These are phyloP conservation scores for Pleurotus citrinopileatus DNA, from an alignment of 768 basidiomycete species.

Conservation along the genomic window DNA sequence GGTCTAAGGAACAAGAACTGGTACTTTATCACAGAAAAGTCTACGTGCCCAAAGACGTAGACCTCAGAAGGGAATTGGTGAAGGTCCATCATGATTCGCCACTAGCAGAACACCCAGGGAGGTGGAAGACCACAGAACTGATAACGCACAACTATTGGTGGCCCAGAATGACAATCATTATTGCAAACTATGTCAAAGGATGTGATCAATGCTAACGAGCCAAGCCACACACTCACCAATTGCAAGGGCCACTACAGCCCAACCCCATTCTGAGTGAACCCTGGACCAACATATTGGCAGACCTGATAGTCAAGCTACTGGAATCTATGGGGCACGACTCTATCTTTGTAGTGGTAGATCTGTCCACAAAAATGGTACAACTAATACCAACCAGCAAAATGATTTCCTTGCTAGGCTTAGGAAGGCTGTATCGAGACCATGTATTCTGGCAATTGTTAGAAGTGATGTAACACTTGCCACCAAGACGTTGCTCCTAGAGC, in stretches of 20 bases:
- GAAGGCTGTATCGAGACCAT: too few species aligned
- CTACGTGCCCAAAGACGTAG: too few species aligned
- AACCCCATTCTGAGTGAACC: slow-evolving; percentile 9
- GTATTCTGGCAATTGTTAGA: too few species aligned
- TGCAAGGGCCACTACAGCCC: slow-evolving; percentile 10
- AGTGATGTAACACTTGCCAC: too few species aligned
- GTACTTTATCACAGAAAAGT: too few species aligned
- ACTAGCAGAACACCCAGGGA: slow-evolving; percentile 30
- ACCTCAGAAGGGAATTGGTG: neutral
- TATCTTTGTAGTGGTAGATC: slow-evolving; percentile 29
- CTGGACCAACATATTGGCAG: slow-evolving; percentile 32
- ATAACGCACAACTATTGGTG: slow-evolving; percentile 17
- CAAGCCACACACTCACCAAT: slow-evolving; percentile 1
- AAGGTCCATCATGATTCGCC: too few species aligned
- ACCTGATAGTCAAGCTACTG: slow-evolving; percentile 29
- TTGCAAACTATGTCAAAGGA: too few species aligned
- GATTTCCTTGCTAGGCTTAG: neutral
- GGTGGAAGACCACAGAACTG: slow-evolving; percentile 22
- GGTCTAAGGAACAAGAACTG: too few species aligned
- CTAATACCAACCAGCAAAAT: slow-evolving; percentile 13
- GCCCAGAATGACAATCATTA: slow-evolving; percentile 13
- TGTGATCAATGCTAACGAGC: too few species aligned
- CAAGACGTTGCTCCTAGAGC: too few species aligned
- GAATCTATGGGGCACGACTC: slow-evolving; percentile 25
- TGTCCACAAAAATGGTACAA: slow-evolving; percentile 16